A percentile compares a stretch with the other conserved stretches of the same genome.
Conservation (phyloP, 2,329 filamentous ascomycete species). For the Aspergillus proliferans region DNA sequence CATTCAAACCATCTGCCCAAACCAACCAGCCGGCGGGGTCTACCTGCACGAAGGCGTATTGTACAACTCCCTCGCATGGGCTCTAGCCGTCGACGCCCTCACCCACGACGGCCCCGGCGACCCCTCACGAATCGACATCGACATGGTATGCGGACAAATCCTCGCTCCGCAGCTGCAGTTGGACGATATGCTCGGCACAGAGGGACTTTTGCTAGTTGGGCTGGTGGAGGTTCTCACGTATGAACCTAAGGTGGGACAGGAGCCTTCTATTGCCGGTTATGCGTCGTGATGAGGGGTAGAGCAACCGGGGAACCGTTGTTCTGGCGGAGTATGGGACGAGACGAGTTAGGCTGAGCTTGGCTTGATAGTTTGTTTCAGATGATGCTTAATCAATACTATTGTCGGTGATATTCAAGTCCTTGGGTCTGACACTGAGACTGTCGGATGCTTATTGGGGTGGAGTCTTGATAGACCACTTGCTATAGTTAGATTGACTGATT, state of each 20-base stretch:
- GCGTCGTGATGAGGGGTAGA: conserved; percentile 11
- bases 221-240: conserved; percentile 30
- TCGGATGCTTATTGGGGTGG: no score
- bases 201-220: conserved; percentile 37
- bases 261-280: conserved; percentile 40
- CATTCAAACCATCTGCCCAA: conserved; percentile 40
- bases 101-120: conserved; percentile 42
- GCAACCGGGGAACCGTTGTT: no score
- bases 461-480: no score
- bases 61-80: conserved; percentile 41
- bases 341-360: neutral
- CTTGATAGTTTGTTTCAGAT: neutral
- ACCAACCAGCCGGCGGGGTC: conserved; percentile 34
- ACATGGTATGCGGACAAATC: conserved; percentile 33
- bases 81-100: conserved; percentile 45
- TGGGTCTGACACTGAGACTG: no score
- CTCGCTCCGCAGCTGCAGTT: conserved; percentile 22
- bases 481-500: no score
- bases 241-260: conserved; percentile 26
- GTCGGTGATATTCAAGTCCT: no score
- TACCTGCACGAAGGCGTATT: conserved; percentile 49
- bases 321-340: neutral
- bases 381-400: no score
- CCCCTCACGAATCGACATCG: conserved; percentile 34
- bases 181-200: conserved; percentile 42